phyloP scores from a whole-genome alignment of 768 basidiomycete species.

The Lactifluus echinatus region DNA sequence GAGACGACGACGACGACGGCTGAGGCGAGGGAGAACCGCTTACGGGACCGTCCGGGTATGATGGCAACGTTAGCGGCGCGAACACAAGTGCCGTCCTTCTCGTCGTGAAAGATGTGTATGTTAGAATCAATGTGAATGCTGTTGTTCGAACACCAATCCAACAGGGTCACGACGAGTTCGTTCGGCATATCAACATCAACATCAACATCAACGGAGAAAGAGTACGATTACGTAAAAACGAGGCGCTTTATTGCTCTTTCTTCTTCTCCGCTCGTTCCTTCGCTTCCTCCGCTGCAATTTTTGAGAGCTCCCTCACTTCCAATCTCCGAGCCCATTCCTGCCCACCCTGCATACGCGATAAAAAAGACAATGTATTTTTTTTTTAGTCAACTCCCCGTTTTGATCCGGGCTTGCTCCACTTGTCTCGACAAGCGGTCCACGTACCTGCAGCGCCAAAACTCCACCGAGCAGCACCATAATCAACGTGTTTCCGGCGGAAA shows the following conservation, averaged over 20 bases:
- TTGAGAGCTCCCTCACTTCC: constrained; percentile 17
- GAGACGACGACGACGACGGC: neutral
- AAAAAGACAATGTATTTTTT: neutral
- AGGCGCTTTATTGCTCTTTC: constrained; percentile 3
- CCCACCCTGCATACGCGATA: constrained; percentile 48
- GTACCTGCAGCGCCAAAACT: constrained; percentile 66
- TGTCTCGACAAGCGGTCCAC: constrained; percentile 20
- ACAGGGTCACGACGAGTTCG: constrained; percentile 3
- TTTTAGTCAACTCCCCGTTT: neutral
- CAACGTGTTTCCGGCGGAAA: constrained; percentile 84
- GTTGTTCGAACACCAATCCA: constrained; percentile 22
- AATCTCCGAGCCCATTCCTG: constrained; percentile 49
- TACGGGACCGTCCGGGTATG: constrained; percentile 13
- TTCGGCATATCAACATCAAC: too few relatives aligned
- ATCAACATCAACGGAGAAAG: too few relatives aligned
- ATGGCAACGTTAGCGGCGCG: neutral
- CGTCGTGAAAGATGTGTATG: constrained; percentile 16
- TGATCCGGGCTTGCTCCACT: neutral
- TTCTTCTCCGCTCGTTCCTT: constrained; percentile 17
- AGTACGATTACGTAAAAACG: constrained; percentile 3
- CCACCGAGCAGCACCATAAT: constrained; percentile 59
- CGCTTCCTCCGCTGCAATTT: constrained; percentile 17
- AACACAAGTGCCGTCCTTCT: constrained; percentile 11
- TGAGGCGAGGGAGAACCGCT: neutral
- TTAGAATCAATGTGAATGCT: constrained; percentile 20